These are phyloP conservation scores for Nemania diffusa DNA, from an alignment of 2,329 filamentous ascomycete genomes.

Conservation along the genomic window DNA sequence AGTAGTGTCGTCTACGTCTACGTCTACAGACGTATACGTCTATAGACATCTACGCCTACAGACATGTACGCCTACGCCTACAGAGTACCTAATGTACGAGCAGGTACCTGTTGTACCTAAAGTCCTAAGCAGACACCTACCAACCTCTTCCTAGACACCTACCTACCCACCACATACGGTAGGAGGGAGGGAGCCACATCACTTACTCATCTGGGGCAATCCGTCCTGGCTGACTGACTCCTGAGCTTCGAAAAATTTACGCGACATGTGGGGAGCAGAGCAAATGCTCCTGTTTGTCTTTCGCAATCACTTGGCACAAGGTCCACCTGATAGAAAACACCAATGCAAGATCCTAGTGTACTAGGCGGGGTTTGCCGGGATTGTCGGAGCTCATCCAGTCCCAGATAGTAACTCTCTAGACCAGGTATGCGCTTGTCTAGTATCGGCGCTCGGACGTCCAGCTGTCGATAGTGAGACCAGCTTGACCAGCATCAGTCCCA, in stretches of 20 bases:
- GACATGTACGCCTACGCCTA: no score
- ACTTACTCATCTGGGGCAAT: not conserved
- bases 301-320: not conserved
- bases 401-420: not conserved
- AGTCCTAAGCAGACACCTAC: no score
- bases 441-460: constrained; percentile 9
- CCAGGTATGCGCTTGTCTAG: not conserved
- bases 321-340: not conserved
- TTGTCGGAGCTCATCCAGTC: not conserved
- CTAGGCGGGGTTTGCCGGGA: not conserved
- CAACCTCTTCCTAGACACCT: not conserved
- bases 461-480: constrained; percentile 3
- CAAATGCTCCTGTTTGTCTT: constrained; percentile 1
- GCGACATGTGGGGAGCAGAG: not conserved
- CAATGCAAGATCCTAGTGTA: constrained; percentile 14
- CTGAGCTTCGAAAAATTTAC: not conserved
- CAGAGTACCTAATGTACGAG: no score
- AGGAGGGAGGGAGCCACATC: no score
- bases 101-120: no score
- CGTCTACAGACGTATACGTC: no score
- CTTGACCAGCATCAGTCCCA: not conserved
- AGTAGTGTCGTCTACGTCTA: no score
- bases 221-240: no score
- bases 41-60: no score
- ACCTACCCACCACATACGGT: not conserved